Conservation (phyloP, 2,329 filamentous ascomycete species). For the Hypoxylon sp. region DNA sequence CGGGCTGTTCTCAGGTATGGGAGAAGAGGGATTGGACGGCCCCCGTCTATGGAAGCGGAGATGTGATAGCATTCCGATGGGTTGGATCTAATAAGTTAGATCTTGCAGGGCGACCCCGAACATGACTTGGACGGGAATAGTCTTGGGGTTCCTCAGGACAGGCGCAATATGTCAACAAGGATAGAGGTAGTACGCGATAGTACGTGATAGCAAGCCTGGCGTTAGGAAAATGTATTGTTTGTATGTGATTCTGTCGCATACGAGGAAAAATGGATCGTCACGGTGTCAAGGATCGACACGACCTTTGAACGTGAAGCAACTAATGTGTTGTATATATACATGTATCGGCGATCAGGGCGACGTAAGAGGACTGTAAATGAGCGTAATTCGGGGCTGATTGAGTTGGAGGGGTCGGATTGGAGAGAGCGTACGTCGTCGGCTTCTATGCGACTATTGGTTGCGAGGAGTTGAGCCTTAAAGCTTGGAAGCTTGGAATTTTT, state of each 20-base stretch:
- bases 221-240: conserved; percentile 22
- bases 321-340: conserved; percentile 42
- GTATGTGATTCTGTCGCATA: conserved; percentile 36
- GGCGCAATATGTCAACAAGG: conserved; percentile 26
- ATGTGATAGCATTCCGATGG: conserved; percentile 64
- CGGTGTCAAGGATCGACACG: conserved; percentile 37
- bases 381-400: conserved; percentile 26
- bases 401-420: conserved; percentile 26
- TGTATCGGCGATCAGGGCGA: conserved; percentile 29
- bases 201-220: conserved; percentile 12
- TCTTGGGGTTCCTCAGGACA: conserved; percentile 13
- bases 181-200: conserved; percentile 30
- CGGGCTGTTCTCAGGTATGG: conserved; percentile 63
- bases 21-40: conserved; percentile 69
- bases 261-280: conserved; percentile 42
- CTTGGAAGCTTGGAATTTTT: conserved; percentile 13
- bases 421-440: conserved; percentile 19
- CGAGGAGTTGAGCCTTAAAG: conserved; percentile 19
- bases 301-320: conserved; percentile 26
- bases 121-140: conserved; percentile 46
- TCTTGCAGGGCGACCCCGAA: conserved; percentile 41
- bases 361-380: conserved; percentile 35
- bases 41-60: conserved; percentile 72
- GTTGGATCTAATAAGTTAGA: conserved; percentile 44
- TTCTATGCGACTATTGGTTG: conserved; percentile 38